Evolutionary conservation across 1,139 yeast species (phyloP).

Genomic region (Suhomyces kunorum): DNA sequence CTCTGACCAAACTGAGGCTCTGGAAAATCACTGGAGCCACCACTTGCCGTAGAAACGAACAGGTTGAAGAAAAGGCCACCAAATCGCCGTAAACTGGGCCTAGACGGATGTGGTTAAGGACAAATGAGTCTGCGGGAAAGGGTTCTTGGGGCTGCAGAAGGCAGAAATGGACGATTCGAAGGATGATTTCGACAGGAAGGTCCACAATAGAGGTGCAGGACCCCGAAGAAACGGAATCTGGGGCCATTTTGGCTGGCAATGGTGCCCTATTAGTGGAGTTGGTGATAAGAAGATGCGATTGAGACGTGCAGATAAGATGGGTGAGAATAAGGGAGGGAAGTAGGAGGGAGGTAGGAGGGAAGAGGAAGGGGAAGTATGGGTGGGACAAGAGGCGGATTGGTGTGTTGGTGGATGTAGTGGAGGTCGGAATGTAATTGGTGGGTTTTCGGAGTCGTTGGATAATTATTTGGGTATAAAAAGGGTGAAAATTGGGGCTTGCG

Average conservation of each 20-base stretch:
- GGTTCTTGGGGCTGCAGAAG: slow-evolving; percentile 5
- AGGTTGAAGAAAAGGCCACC: slow-evolving; percentile 29
- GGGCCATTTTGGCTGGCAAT: neutral
- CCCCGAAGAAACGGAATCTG: neutral
- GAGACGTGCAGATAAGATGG: too few relatives aligned
- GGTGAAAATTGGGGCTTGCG: too few relatives aligned
- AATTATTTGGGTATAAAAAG: too few relatives aligned
- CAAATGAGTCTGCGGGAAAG: slow-evolving; percentile 13
- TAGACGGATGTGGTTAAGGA: slow-evolving; percentile 18
- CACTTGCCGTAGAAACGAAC: slow-evolving; percentile 24
- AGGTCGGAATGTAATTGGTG: too few relatives aligned
- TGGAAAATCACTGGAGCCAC: slow-evolving; percentile 26
- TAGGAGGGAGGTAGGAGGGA: too few relatives aligned
- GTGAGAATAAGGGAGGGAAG: too few relatives aligned
- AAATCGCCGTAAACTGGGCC: slow-evolving; percentile 17
- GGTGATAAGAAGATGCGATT: neutral
- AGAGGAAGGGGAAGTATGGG: too few relatives aligned
- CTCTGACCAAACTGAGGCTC: slow-evolving; percentile 28
- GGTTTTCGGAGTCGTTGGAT: too few relatives aligned
- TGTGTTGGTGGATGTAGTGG: too few relatives aligned
- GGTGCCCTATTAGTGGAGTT: neutral
- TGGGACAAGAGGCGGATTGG: too few relatives aligned
- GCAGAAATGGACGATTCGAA: neutral
- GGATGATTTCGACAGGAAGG: slow-evolving; percentile 23
- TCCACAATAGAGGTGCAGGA: slow-evolving; percentile 3